These are phyloP conservation scores for Exophiala calicioides DNA, from an alignment of 2,329 filamentous ascomycete species.

Conservation along the genomic window DNA sequence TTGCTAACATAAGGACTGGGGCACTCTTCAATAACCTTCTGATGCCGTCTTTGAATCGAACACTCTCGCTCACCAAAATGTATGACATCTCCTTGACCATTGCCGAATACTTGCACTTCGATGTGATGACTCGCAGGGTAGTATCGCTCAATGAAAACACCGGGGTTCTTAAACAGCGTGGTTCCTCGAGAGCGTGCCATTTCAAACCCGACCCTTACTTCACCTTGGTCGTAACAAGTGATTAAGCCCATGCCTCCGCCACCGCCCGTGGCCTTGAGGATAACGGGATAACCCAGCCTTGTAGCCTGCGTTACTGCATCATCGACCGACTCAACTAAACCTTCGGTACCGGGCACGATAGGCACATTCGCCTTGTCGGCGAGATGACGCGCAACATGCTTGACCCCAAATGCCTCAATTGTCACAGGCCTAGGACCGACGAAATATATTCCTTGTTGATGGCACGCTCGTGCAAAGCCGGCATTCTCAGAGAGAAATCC, in stretches of 20 bases:
- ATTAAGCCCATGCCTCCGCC: constrained; percentile 85
- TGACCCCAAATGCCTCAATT: constrained; percentile 61
- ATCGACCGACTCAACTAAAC: constrained; percentile 50
- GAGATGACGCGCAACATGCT: constrained; percentile 58
- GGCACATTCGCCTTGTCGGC: constrained; percentile 56
- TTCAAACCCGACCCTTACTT: constrained; percentile 69
- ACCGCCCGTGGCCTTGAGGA: constrained; percentile 76
- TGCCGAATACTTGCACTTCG: constrained; percentile 37
- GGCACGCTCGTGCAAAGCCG: constrained; percentile 58
- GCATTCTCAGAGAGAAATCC: constrained; percentile 67
- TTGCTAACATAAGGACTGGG: constrained; percentile 67
- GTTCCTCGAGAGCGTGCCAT: constrained; percentile 73
- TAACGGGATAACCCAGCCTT: constrained; percentile 54
- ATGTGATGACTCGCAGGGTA: constrained; percentile 80
- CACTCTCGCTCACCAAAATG: constrained; percentile 84
- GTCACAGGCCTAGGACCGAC: constrained; percentile 58
- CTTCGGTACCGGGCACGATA: constrained; percentile 56
- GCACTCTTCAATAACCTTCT: constrained; percentile 88
- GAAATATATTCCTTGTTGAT: constrained; percentile 58
- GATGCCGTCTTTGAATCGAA: constrained; percentile 79
- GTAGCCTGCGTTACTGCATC: constrained; percentile 49
- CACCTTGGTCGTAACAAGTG: constrained; percentile 66
- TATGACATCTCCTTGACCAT: constrained; percentile 75
- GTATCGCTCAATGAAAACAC: constrained; percentile 81
- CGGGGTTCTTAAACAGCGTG: constrained; percentile 78